Base-by-base conservation (phyloP, 2,329 filamentous ascomycete genomes). In the Calonectria pseudoreteaudii region DNA sequence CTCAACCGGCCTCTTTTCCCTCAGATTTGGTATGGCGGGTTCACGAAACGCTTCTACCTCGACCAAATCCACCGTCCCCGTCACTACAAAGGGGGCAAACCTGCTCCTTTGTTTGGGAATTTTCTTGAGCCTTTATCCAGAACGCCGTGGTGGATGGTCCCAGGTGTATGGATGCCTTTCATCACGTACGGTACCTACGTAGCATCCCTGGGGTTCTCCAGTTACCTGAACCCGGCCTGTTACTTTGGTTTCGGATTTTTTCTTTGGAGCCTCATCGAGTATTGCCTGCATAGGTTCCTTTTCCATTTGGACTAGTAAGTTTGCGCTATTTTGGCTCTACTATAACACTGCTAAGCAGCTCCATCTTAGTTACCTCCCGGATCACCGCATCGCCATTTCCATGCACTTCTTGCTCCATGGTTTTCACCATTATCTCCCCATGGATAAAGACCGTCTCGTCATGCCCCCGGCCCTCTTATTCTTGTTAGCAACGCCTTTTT, bases 351-450 rank as follows among this genome's bases (percentile, higher is more conserved):
- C 84, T 87, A 76, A 87, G 75, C 2, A 23, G 44, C 30, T 56
- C 41, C 11, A 18, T 47, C n/a, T 68, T 30, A 97, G 95, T 60
- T 95, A 92, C 82, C 93, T 99, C 14, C 97, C 97, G 0, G 95
- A 99, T 83, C 97, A 98, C 84, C 91, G 95, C 69, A 93, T 94
- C 20, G 93, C 91, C 76, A 88, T 99, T 73, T 98, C 95, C 0
- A 80, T 93, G 26, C 97, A 99, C 84, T 99, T 99, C 86, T 87
- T 98, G 52, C 94, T 99, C 30, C 97, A 99, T 81, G 97, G 97
- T 76, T 95, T 99, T 76, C 97, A 99, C 83, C 97, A 99, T 85
- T 99, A 98, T 86, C 91, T 99, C 5, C 97, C 97, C 20, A 98
- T 99, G 97, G 97, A 99, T 87, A 96, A 93, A 82, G 96, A 98